Percentiles rank a stretch among this genome's conserved stretches.
phyloP scores from a whole-genome alignment of 306 rosid species.

The Citrullus amarus region DNA sequence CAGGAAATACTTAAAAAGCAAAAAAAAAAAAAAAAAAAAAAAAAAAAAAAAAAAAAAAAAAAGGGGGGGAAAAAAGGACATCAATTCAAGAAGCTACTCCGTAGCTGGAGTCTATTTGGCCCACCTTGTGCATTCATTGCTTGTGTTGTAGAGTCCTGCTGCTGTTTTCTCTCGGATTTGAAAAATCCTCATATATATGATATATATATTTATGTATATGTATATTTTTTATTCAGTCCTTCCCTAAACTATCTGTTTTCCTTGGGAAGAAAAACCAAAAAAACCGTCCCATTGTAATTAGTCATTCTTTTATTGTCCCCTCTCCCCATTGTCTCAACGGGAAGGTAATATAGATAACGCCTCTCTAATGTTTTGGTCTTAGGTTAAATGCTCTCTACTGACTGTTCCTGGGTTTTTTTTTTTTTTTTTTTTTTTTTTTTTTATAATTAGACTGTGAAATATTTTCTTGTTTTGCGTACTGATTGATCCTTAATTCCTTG shows the following conservation, averaged over 20 bases:
- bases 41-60: too few species aligned
- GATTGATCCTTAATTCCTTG: not conserved
- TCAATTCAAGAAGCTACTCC: not conserved
- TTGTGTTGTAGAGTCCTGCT: constrained; percentile 6
- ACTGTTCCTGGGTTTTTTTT: not conserved
- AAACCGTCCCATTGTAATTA: constrained; percentile 1
- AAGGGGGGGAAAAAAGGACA: not conserved
- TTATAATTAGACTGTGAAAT: not conserved
- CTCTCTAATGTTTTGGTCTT: not conserved
- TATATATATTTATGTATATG: not conserved
- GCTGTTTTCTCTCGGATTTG: not conserved
- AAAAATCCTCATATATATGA: not conserved
- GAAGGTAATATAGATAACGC: constrained; percentile 2
- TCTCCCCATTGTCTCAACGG: not conserved
- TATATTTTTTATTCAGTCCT: not conserved
- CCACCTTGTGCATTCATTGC: not conserved
- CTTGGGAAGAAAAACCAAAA: not conserved
- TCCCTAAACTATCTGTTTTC: not conserved
- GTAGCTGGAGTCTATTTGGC: not conserved
- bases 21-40: too few species aligned
- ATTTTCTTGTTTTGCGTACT: not conserved
- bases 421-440: not conserved
- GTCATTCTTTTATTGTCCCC: constrained; percentile 2
- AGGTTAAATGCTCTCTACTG: not conserved
- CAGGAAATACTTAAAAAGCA: constrained; percentile 29